These are phyloP conservation scores for Hericium erinaceus DNA, from an alignment of 768 basidiomycete species.

Conservation along the genomic window DNA sequence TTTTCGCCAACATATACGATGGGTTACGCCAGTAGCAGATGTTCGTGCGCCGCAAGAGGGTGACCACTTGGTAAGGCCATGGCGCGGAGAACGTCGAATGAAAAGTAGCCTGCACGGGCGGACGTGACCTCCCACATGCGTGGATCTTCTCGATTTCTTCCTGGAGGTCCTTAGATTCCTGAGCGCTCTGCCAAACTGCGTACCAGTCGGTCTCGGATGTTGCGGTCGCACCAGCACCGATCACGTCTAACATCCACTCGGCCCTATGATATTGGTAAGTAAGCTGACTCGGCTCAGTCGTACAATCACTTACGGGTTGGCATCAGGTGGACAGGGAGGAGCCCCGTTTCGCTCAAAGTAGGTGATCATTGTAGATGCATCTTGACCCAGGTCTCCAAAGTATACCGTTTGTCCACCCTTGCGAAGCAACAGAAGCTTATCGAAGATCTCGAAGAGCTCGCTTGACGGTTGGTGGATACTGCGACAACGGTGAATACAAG, in stretches of 20 bases:
- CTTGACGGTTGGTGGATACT: conserved; percentile 63
- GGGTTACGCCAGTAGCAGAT: conserved; percentile 31
- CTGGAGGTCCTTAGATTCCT: conserved; percentile 28
- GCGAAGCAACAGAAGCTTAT: conserved; percentile 65
- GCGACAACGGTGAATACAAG: neutral
- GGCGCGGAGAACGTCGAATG: conserved; percentile 28
- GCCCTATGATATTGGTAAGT: conserved; percentile 20
- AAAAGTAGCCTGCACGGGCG: conserved; percentile 15
- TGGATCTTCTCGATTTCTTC: conserved; percentile 36
- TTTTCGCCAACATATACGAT: conserved; percentile 30
- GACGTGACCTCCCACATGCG: conserved; percentile 22
- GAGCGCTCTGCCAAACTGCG: conserved; percentile 35
- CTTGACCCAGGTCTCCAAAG: conserved; percentile 57
- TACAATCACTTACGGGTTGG: conserved; percentile 46
- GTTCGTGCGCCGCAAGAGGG: conserved; percentile 24
- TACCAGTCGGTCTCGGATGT: conserved; percentile 39
- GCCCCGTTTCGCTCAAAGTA: conserved; percentile 73
- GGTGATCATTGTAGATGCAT: conserved; percentile 49
- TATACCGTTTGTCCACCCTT: conserved; percentile 68
- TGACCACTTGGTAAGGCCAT: conserved; percentile 28
- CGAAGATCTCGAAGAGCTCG: conserved; percentile 78
- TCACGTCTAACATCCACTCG: conserved; percentile 41
- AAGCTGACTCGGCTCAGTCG: neutral
- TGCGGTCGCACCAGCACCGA: conserved; percentile 48
- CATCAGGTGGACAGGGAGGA: conserved; percentile 45